Evolutionary conservation across 2,329 filamentous ascomycete species (phyloP).

Genomic region (Mollisia scopiformis): DNA sequence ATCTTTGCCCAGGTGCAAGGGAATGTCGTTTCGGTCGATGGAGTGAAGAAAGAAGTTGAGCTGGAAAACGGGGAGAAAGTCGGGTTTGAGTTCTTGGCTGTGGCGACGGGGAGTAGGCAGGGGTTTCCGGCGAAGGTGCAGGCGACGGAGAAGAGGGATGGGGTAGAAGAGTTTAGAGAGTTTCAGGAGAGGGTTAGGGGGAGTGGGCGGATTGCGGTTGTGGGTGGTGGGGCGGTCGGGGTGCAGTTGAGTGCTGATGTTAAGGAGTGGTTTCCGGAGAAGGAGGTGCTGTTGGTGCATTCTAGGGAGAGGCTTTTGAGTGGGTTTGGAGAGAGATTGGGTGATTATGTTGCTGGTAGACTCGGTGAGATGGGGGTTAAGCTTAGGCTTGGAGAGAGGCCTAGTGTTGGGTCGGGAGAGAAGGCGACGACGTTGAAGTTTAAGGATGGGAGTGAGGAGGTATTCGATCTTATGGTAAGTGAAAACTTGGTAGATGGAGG

Average conservation of each 20-base stretch:
- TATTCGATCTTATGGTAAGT: slow-evolving; percentile 45
- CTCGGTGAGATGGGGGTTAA: slow-evolving; percentile 42
- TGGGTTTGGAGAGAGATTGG: slow-evolving; percentile 45
- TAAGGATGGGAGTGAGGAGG: slow-evolving; percentile 35
- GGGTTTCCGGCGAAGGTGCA: slow-evolving; percentile 38
- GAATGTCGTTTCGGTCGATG: slow-evolving; percentile 32
- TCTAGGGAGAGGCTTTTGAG: slow-evolving; percentile 46
- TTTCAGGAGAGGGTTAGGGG: slow-evolving; percentile 37
- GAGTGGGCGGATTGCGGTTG: slow-evolving; percentile 35
- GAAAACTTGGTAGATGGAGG: background rate
- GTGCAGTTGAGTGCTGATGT: slow-evolving; percentile 52
- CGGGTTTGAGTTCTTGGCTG: slow-evolving; percentile 44
- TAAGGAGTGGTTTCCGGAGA: slow-evolving; percentile 48
- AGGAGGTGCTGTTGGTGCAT: slow-evolving; percentile 50
- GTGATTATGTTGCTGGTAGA: slow-evolving; percentile 38
- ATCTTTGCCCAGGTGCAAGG: slow-evolving; percentile 38
- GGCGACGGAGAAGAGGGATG: slow-evolving; percentile 35
- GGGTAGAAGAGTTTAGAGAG: slow-evolving; percentile 34
- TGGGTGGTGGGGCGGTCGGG: slow-evolving; percentile 53
- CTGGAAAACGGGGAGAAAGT: slow-evolving; percentile 41
- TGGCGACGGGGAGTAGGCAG: slow-evolving; percentile 45
- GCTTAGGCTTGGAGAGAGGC: slow-evolving; percentile 42
- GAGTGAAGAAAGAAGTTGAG: slow-evolving; percentile 31
- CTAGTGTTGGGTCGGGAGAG: slow-evolving; percentile 16
- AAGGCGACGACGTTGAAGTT: slow-evolving; percentile 32